phyloP scores from a whole-genome alignment of 352 stramenopile species.

The Thraustochytrium striatum region DNA sequence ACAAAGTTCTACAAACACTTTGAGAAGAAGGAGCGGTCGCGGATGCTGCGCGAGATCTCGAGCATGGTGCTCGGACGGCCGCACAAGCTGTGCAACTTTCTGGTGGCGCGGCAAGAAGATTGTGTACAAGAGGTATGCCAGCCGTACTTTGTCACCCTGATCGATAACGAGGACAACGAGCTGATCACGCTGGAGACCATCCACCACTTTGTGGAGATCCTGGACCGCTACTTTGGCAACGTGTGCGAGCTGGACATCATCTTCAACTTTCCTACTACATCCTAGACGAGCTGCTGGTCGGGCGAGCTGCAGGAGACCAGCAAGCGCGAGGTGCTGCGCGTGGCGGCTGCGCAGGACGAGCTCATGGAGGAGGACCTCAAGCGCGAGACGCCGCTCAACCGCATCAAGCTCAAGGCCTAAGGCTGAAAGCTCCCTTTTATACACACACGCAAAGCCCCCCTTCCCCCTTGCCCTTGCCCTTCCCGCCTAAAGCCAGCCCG shows the following conservation, averaged over 20 bases:
- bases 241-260: slow-evolving; percentile 94
- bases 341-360: slow-evolving; percentile 79
- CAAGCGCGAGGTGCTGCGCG: slow-evolving; percentile 82
- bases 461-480: too few relatives aligned
- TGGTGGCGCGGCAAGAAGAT: slow-evolving; percentile 97
- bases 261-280: slow-evolving; percentile 99
- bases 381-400: slow-evolving; percentile 32
- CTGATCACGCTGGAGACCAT: slow-evolving; percentile 94
- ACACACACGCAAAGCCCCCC: too few relatives aligned
- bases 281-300: slow-evolving; percentile 98
- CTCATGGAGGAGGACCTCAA: slow-evolving; percentile 55
- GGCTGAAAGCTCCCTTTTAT: too few relatives aligned
- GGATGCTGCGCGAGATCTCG: slow-evolving; percentile 79
- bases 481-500: too few relatives aligned
- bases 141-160: slow-evolving; percentile 94
- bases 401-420: slow-evolving; percentile 45
- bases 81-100: slow-evolving; percentile 73
- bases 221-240: slow-evolving; percentile 95
- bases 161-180: slow-evolving; percentile 93
- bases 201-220: slow-evolving; percentile 94
- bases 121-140: slow-evolving; percentile 83
- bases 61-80: slow-evolving; percentile 70
- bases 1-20: slow-evolving; percentile 75
- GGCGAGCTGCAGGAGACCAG: slow-evolving; percentile 93
- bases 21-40: slow-evolving; percentile 64